phyloP scores from a whole-genome alignment of 1,139 yeast species.

The Yamadazyma kanchanaburiensis region DNA sequence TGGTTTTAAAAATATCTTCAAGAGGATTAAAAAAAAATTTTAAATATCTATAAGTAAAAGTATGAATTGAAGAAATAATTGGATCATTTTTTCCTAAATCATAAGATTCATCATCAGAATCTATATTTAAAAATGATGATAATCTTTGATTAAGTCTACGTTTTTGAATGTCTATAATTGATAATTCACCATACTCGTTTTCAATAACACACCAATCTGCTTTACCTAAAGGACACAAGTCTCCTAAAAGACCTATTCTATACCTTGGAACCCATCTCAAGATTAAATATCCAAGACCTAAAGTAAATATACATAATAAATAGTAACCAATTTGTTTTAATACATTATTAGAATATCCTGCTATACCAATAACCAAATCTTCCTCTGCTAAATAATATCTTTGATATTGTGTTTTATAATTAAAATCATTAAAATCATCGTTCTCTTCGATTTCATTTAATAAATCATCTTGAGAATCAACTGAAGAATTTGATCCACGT shows the following conservation, averaged over 20 bases:
- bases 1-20: slow-evolving; percentile 81
- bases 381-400: slow-evolving; percentile 93
- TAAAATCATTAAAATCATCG: slow-evolving; percentile 32
- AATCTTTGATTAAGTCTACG: slow-evolving; percentile 66
- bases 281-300: slow-evolving; percentile 70
- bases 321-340: slow-evolving; percentile 49
- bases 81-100: slow-evolving; percentile 42
- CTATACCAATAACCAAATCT: slow-evolving; percentile 89
- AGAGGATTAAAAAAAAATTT: slow-evolving; percentile 79
- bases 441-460: slow-evolving; percentile 12
- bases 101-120: slow-evolving; percentile 12
- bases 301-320: slow-evolving; percentile 51
- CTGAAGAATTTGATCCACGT: slow-evolving; percentile 24
- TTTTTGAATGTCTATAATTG: slow-evolving; percentile 53
- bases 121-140: slow-evolving; percentile 57
- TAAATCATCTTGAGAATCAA: slow-evolving; percentile 19
- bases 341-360: slow-evolving; percentile 69
- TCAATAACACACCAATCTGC: slow-evolving; percentile 95
- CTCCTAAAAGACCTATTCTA: slow-evolving; percentile 67
- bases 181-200: slow-evolving; percentile 86
- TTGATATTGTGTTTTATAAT: slow-evolving; percentile 53
- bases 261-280: slow-evolving; percentile 85
- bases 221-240: slow-evolving; percentile 62
- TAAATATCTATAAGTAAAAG: slow-evolving; percentile 79
- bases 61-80: slow-evolving; percentile 62